Evolutionary conservation across 768 basidiomycete species (phyloP).

Genomic region (Termitomyces sp.): DNA sequence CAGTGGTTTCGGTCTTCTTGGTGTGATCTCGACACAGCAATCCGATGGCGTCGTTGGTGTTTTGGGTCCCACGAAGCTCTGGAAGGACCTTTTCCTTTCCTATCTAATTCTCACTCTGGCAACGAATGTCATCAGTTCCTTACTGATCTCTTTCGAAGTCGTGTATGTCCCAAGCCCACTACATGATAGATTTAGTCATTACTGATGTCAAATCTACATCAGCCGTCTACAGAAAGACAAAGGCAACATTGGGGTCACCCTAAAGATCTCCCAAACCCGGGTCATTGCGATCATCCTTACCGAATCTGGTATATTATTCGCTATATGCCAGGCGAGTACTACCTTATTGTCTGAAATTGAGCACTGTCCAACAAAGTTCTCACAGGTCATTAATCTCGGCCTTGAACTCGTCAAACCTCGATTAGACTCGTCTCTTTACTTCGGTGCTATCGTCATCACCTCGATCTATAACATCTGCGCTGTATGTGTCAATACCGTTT

Average conservation of each 20-base stretch:
- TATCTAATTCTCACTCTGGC: slow-evolving; percentile 7
- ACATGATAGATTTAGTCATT: not conserved
- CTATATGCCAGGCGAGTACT: slow-evolving; percentile 1
- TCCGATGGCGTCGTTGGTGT: not conserved
- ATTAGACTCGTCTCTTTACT: slow-evolving; percentile 9
- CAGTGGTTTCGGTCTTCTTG: slow-evolving; percentile 10
- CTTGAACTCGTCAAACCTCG: slow-evolving; percentile 6
- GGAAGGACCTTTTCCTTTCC: slow-evolving; percentile 9
- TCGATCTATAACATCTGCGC: slow-evolving; percentile 7
- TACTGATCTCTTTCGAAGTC: not conserved
- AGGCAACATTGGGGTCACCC: not conserved
- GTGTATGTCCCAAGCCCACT: not conserved
- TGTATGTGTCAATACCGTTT: not conserved
- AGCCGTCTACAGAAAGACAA: not conserved
- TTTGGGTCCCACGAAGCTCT: not conserved
- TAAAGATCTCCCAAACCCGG: slow-evolving; percentile 1
- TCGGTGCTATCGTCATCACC: slow-evolving; percentile 7
- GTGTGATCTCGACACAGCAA: slow-evolving; percentile 1
- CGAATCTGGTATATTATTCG: slow-evolving; percentile 9
- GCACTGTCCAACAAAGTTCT: not conserved
- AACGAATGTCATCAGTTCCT: slow-evolving; percentile 3
- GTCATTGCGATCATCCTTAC: slow-evolving; percentile 1
- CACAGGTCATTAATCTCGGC: slow-evolving; percentile 7
- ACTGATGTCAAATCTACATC: not conserved
- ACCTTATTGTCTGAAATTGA: not conserved